A percentile compares a stretch with the other conserved stretches of the same genome.
Conservation (phyloP, 345 rosid genomes). For the Salix dunnii region DNA sequence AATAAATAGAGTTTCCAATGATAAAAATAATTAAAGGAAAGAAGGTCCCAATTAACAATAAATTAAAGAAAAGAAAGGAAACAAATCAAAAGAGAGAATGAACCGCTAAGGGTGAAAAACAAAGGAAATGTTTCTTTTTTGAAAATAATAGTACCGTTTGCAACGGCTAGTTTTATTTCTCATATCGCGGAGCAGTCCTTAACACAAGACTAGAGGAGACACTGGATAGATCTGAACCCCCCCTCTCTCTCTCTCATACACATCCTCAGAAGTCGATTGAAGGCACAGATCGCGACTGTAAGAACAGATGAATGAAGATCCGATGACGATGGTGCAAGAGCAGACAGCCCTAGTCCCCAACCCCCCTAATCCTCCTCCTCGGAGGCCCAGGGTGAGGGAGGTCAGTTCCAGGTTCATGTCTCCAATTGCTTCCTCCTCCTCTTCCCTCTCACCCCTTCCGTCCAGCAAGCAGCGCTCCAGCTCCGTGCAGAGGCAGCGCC, state of each 20-base stretch:
- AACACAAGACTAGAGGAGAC: neutral
- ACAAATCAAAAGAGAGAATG: too few relatives aligned
- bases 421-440: constrained; percentile 39
- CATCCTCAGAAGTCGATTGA: neutral
- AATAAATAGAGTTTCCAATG: too few relatives aligned
- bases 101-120: too few relatives aligned
- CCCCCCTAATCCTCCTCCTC: constrained; percentile 40
- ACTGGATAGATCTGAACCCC: neutral
- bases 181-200: too few relatives aligned
- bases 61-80: too few relatives aligned
- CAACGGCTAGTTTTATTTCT: constrained; percentile 23
- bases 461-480: constrained; percentile 8
- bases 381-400: constrained; percentile 79
- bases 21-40: too few relatives aligned
- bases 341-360: neutral
- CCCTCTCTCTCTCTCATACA: too few relatives aligned
- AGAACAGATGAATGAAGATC: neutral
- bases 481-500: constrained; percentile 1
- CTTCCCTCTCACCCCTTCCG: constrained; percentile 15
- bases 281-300: too few relatives aligned
- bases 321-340: neutral
- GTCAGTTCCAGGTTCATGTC: constrained; percentile 85
- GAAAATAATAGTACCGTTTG: constrained; percentile 23
- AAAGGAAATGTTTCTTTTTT: neutral
- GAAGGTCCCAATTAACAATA: too few relatives aligned